Evolutionary conservation across 371 early-diverging fungal species (phyloP), one percentile per base, ranked within the genome.

Genomic region (Apophysomyces trapeziformis): DNA sequence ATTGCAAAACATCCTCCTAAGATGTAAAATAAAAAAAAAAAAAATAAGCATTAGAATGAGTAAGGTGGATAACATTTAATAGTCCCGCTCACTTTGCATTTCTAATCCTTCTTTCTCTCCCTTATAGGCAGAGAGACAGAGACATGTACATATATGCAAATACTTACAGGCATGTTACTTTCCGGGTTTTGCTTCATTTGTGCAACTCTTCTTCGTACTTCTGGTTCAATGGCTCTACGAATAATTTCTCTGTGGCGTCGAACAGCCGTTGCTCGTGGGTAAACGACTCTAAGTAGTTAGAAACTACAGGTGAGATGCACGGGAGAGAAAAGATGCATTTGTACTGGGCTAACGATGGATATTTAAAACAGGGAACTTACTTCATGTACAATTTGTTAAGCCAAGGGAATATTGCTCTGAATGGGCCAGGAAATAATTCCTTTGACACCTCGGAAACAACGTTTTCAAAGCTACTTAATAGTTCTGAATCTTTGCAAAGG

Each of bases 371-470:
- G 14, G 1, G 38, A 11, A 32, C 69, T 59, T 68, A 77, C 80
- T 43, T 21, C 56, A 64, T 66, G 16, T 73, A 77, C n/a, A 66
- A 21, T 18, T 60, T 59, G 21, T 75, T 70, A 5, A 66, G 59
- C n/a, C 59, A 58, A 21, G 80, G 80, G 16, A 77, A 71, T 4
- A 73, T 37, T 1, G 65, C 65, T 38, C 63, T 61, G 0, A 66
- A 50, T n/a, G 63, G 37, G 18, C 67, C 46, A 7, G 66, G 72
- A 16, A 35, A 68, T 32, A 43, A 68, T 47, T 66, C 68, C 8
- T 38, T 45, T 3, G 69, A 67, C 47, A 73, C 67, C 12, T 73
- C 73, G 1, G 65, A 13, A 6, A 65, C 65, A 46, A 73, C 60
- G 41, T 69, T 67, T 47, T 73, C 67, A 64, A 69, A 73, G 5